Evolutionary conservation across 2,329 filamentous ascomycete genomes (phyloP), one percentile per base, ranked within the genome.

Genomic region (Akanthomyces muscarius): DNA sequence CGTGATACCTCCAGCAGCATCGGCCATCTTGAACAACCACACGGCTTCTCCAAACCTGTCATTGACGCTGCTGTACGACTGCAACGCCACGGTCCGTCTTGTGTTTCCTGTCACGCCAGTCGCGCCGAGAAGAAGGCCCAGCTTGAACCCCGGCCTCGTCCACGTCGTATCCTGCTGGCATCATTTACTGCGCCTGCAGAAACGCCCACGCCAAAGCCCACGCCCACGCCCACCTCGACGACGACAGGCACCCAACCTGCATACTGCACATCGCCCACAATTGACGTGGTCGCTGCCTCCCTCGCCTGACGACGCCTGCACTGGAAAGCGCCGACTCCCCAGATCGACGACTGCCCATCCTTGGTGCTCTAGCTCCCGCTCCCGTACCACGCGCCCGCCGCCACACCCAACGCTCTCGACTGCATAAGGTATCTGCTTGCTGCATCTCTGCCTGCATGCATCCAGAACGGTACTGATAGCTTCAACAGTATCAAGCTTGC

Each of bases 291-390:
- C 59, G 18, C 23, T 55, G 51, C 33, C 33, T 33, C 30, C 38
- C 41, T 51, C 33, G 38, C 45, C 58, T 23, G 47, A 50, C 58
- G 33, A 58, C 45, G n/a, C 25, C 42, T 47, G 28, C n/a, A 38
- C 30, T 25, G 30, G 21, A 11, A 28, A 33, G 11, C 25, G 33
- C 11, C 28, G 30, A 23, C 55, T 47, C 16, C 28, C 14, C 30
- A 48, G 55, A 58, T 48, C 55, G 55, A 48, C 55, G 30, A 58
- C 44, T 38, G 33, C 44, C 30, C 53, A 55, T 55, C 38, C 50
- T 23, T 28, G 53, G 53, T 47, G 30, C 52, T 42, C 47, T 63
- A 58, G 61, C 54, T 63, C 54, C 61, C 61, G 61, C 61, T 63
- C 47, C 60, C 60, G 60, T 36, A 61, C 59, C 59, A 61, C 59